Evolutionary conservation across 2,329 filamentous ascomycete species (phyloP), one percentile per base, ranked within the genome.

Genomic region (Endocalyx cinctus): DNA sequence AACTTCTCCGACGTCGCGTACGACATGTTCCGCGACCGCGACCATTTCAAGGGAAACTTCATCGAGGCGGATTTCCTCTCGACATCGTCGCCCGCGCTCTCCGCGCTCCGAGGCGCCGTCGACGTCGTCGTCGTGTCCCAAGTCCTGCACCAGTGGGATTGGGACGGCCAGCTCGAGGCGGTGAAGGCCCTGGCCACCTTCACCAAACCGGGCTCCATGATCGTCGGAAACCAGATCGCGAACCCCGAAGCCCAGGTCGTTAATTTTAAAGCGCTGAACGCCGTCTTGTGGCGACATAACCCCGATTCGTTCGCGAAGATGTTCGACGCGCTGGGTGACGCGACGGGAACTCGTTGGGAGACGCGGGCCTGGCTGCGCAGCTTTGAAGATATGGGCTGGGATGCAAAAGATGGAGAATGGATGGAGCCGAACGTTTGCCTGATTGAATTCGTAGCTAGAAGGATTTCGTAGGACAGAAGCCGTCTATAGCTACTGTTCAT

Each of bases 81-180:
- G 31, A 55, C 57, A 16, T 16, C 38, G 0, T 30, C 53, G 0
- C 42, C 45, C 6, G 35, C 38, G 8, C 38, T 66, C 19, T 51
- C 50, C 11, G 34, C 57, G 25, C 39, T 69, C 17, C 46, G 60
- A 17, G 59, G 58, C 5, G 49, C 56, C n/a, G 47, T 66, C 2
- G 60, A 67, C 35, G 56, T 70, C 10, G 41, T 69, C 6, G 52
- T 63, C 20, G 51, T 64, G 3, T 54, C 54, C 1, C 59, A 59
- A 0, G 63, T 69, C 46, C 58, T 70, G 27, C 66, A 69, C 32
- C 49, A 68, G 6, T 69, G 66, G 41, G 50, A 54, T 19, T 62
- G 51, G 45, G 57, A 63, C 2, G 48, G 50, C 7, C 64, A 69
- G 38, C 39, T 62, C 10, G 45, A 53, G 28, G 52, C 55, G n/a